These are phyloP conservation scores for Fusarium goolgardi DNA, from an alignment of 2,329 filamentous ascomycete genomes.

Conservation along the genomic window DNA sequence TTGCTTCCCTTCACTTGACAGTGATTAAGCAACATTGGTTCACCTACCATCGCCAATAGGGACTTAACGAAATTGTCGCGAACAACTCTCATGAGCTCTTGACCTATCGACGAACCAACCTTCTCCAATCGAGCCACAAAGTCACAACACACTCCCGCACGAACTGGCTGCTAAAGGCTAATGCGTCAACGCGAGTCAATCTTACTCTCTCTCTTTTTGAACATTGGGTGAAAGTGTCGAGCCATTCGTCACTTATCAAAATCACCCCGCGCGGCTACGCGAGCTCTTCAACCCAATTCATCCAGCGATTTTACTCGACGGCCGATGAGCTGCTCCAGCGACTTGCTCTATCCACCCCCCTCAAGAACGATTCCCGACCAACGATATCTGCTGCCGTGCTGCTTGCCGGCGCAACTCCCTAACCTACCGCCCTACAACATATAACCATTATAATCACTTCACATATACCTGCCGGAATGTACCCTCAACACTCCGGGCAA, in stretches of 20 bases:
- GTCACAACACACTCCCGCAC: slow-evolving; percentile 36
- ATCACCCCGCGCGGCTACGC: slow-evolving; percentile 24
- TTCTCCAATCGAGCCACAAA: slow-evolving; percentile 26
- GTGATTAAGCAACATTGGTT: slow-evolving; percentile 29
- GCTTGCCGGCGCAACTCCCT: slow-evolving; percentile 45
- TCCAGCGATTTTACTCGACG: slow-evolving; percentile 22
- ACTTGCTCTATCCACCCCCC: slow-evolving; percentile 27
- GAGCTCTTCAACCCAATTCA: slow-evolving; percentile 15
- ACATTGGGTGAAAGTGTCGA: slow-evolving; percentile 49
- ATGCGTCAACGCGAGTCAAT: slow-evolving; percentile 56
- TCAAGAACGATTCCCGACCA: slow-evolving; percentile 37
- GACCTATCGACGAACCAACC: slow-evolving; percentile 41
- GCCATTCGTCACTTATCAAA: slow-evolving; percentile 36
- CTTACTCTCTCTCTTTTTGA: slow-evolving; percentile 49
- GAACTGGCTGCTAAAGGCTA: slow-evolving; percentile 46
- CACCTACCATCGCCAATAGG: slow-evolving; percentile 14
- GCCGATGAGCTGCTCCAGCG: slow-evolving; percentile 45
- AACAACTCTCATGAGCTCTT: slow-evolving; percentile 47
- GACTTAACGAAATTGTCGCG: slow-evolving; percentile 29
- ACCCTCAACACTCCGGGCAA: slow-evolving; percentile 72
- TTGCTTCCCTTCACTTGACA: slow-evolving; percentile 18
- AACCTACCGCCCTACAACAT: slow-evolving; percentile 31
- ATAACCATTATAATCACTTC: slow-evolving; percentile 32
- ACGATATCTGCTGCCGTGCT: slow-evolving; percentile 45
- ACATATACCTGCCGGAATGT: slow-evolving; percentile 67